Evolutionary conservation across 305 asterid species (phyloP), one percentile per base, ranked within the genome.

Genomic region (Salvia sclarea): DNA sequence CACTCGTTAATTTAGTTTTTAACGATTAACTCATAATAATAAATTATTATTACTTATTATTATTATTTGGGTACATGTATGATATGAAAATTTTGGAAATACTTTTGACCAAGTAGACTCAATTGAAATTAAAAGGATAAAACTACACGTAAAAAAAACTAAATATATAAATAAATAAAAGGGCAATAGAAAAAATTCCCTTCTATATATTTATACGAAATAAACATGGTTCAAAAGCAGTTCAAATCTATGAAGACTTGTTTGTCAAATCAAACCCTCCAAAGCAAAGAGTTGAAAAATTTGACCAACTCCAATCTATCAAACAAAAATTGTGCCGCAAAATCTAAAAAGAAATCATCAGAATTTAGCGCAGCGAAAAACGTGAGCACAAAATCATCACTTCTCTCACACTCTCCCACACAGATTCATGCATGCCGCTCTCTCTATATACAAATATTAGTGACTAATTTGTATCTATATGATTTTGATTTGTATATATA

Each of bases 351-450:
- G 25, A 22, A 6, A 11, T 28, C 66, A 17, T 25, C 61, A 18
- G 48, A 71, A 28, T 59, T 61, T 45, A 5, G 43, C 60, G 20
- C 22, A 4, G 31, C 28, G 62, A 24, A 45, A 55, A 35, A 25
- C 69, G 76, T 70, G 76, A 76, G 74, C 31, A 6, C 25, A 54
- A 37, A 65, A 8, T 3, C 17, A 20, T 12, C 43, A 9, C 60
- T 30, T 56, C 38, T 9, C 61, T 4, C 14, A 2, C 41, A 16
- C 10, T n/a, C 44, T 45, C 9, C 10, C 59, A 4, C 61, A 44
- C 65, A 14, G 74, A 63, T 69, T 74, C 68, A 66, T 66, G 79
- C 82, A 78, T 38, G 62, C 22, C 58, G 37, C 2, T 49, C 60
- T 38, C n/a, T n/a, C n/a, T n/a, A 33, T 33, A 33, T 33, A 6